These are phyloP conservation scores for Psophocarpus tetragonolobus DNA, from an alignment of 306 rosid genomes.

Conservation along the genomic window DNA sequence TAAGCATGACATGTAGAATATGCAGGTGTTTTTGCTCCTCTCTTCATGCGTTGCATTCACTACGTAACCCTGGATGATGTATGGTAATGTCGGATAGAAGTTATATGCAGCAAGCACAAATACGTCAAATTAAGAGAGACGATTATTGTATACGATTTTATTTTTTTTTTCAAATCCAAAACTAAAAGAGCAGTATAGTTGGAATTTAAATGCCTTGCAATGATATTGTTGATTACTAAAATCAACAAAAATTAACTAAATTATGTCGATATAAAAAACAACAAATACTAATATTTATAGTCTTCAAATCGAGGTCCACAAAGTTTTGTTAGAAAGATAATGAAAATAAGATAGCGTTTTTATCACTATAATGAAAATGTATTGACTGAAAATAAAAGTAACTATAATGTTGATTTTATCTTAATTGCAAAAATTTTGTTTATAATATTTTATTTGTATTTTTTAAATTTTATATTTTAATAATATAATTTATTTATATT, in stretches of 20 bases:
- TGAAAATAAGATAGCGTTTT: not conserved
- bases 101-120: not conserved
- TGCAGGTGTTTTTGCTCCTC: slow-evolving; percentile 4
- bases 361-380: not conserved
- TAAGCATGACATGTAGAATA: not conserved
- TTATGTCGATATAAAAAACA: not conserved
- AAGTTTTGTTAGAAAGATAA: not conserved
- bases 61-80: slow-evolving; percentile 3
- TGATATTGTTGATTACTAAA: not conserved
- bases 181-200: not conserved
- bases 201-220: not conserved
- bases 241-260: not conserved
- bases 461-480: no score
- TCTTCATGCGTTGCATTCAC: slow-evolving; percentile 10
- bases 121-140: slow-evolving; percentile 15
- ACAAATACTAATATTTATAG: not conserved
- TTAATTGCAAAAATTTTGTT: no score
- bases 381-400: not conserved
- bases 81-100: slow-evolving; percentile 1
- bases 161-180: not conserved
- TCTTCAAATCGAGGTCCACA: not conserved
- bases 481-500: no score
- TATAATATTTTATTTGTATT: no score
- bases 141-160: slow-evolving; percentile 12
- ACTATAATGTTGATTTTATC: no score